Conservation (phyloP, 169 alveolate genomes). For the Eimeria praecox region DNA sequence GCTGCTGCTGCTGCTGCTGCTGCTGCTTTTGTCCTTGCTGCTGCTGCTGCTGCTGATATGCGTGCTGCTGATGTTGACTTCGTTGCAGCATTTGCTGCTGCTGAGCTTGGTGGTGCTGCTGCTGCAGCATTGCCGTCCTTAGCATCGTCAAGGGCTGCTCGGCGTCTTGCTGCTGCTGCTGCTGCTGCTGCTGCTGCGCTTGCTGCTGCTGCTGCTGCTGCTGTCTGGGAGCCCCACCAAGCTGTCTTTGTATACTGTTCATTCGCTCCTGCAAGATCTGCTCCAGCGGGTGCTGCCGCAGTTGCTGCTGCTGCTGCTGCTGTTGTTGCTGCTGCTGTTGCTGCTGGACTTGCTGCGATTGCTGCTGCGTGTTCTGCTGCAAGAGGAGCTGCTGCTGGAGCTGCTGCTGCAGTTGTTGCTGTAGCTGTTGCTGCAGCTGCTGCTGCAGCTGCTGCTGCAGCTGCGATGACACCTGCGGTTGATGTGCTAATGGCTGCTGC, state of each 20-base stretch:
- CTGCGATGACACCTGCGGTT: neutral
- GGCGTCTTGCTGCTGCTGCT: slow-evolving; percentile 54
- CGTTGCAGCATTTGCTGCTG: slow-evolving; percentile 35
- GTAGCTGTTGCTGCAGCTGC: neutral
- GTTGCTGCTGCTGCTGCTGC: slow-evolving; percentile 42
- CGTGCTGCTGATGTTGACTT: neutral
- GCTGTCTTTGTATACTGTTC: neutral
- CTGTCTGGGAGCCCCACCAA: neutral
- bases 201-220: slow-evolving; percentile 36
- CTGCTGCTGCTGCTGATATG: slow-evolving; percentile 49
- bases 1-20: slow-evolving; percentile 40
- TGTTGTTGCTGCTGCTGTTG: neutral
- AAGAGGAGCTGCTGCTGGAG: neutral
- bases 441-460: slow-evolving; percentile 21
- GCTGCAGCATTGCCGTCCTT: slow-evolving; percentile 9
- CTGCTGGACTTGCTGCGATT: neutral
- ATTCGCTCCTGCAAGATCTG: slow-evolving; percentile 40
- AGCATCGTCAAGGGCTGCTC: slow-evolving; percentile 3
- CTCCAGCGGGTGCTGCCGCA: slow-evolving; percentile 41
- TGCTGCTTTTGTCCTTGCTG: slow-evolving; percentile 1
- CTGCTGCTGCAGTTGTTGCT: slow-evolving; percentile 16
- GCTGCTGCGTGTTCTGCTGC: slow-evolving; percentile 43
- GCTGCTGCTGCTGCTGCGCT: slow-evolving; percentile 42
- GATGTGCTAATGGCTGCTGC: neutral
- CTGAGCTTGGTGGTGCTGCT: slow-evolving; percentile 36